Evolutionary conservation across 306 rosid species (phyloP).

Genomic region (Fragaria ananassa): DNA sequence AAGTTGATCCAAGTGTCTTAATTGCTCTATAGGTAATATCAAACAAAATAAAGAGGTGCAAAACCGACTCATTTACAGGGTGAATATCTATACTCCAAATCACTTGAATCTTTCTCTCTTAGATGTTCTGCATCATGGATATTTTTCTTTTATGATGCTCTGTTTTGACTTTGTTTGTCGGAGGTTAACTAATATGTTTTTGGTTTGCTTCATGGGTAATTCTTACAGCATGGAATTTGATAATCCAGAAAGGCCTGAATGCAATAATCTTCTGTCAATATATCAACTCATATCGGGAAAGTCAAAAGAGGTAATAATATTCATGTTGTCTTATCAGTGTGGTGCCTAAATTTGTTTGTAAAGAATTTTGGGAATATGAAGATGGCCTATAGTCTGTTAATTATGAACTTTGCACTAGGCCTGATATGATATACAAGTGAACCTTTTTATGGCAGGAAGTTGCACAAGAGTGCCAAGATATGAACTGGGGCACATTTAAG

Average conservation of each 20-base stretch:
- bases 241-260: conserved; percentile 94
- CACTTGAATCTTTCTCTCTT: conserved; percentile 21
- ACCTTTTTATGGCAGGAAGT: conserved; percentile 62
- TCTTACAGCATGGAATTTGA: conserved; percentile 75
- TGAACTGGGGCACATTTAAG: conserved; percentile 95
- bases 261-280: conserved; percentile 88
- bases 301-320: conserved; percentile 70
- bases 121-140: conserved; percentile 21
- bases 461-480: conserved; percentile 61
- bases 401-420: conserved; percentile 9
- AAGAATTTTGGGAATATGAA: background rate
- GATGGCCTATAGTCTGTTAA: background rate
- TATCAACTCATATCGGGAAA: conserved; percentile 75
- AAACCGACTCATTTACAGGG: conserved; percentile 88
- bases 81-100: conserved; percentile 39
- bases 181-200: conserved; percentile 18
- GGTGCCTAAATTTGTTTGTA: background rate
- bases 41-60: conserved; percentile 97
- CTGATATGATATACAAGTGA: conserved; percentile 13
- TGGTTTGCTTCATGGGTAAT: conserved; percentile 24
- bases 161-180: conserved; percentile 7
- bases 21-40: conserved; percentile 65
- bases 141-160: background rate
- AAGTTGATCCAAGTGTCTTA: conserved; percentile 32
- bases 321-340: conserved; percentile 3